These are phyloP conservation scores for Solanum hybrid DNA, from an alignment of 305 asterid genomes.

Conservation along the genomic window DNA sequence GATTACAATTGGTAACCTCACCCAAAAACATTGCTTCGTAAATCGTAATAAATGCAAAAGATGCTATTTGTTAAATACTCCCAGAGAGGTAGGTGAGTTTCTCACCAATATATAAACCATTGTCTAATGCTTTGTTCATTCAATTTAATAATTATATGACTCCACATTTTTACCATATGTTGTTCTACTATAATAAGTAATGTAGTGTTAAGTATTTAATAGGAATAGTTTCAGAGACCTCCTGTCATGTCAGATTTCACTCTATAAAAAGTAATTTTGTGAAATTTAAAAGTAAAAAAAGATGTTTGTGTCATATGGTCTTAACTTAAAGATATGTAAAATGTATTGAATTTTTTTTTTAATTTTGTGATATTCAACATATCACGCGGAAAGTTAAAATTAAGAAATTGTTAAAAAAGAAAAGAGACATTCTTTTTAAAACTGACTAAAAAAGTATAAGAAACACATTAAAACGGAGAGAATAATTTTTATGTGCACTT, in stretches of 20 bases:
- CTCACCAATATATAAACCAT: background rate
- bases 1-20: background rate
- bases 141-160: background rate
- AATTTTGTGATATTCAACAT: background rate
- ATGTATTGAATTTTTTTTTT: background rate
- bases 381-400: background rate
- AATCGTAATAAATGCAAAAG: constrained; percentile 1
- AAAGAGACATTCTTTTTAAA: background rate
- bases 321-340: background rate
- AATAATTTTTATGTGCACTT: background rate
- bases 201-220: background rate
- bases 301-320: too few relatives aligned
- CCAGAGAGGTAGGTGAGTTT: background rate
- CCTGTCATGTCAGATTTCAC: too few relatives aligned
- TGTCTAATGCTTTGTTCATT: background rate
- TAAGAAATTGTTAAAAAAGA: background rate
- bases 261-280: too few relatives aligned
- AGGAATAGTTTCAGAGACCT: too few relatives aligned
- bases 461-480: background rate
- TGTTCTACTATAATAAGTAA: background rate
- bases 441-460: background rate
- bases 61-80: background rate
- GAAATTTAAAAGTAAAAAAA: too few relatives aligned
- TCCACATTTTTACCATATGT: background rate
- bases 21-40: background rate